Percentiles rank a stretch among this genome's conserved stretches.
phyloP scores from a whole-genome alignment of 345 rosid genomes.

The Draba incana region DNA sequence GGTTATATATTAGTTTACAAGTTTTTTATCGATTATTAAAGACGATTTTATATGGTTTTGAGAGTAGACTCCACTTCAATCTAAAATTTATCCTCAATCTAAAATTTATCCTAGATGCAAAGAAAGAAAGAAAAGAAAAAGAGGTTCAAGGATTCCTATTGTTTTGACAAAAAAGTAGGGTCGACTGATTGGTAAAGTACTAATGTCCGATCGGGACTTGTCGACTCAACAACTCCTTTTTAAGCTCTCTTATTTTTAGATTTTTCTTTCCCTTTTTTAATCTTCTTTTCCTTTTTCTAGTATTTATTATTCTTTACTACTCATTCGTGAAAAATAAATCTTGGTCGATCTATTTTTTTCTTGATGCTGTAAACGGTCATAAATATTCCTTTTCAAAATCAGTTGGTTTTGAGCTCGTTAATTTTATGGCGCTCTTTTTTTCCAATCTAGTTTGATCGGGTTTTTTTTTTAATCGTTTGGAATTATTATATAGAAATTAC shows the following conservation, averaged over 20 bases:
- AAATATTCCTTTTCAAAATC: neutral
- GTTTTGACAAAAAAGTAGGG: constrained; percentile 15
- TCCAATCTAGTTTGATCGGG: no score
- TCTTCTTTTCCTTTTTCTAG: neutral
- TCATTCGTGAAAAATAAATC: neutral
- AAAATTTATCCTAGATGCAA: no score
- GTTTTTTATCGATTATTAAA: no score
- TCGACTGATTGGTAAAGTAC: constrained; percentile 18
- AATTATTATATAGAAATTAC: no score
- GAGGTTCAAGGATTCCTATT: neutral
- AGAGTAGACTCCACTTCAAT: no score
- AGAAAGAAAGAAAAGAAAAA: no score
- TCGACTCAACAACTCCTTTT: constrained; percentile 28
- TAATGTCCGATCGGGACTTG: constrained; percentile 34
- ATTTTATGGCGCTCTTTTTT: no score
- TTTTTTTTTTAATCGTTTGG: no score
- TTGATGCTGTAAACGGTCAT: neutral
- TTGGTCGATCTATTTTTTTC: neutral
- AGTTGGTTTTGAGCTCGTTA: neutral
- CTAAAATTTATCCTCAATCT: no score
- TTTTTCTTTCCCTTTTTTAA: neutral
- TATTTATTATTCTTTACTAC: neutral
- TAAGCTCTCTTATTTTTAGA: constrained; percentile 13
- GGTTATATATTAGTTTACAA: no score
- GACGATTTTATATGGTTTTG: no score